Evolutionary conservation across 495 filamentous ascomycete genomes (phyloP), one percentile per base, ranked within the genome.

Genomic region (Daldinia childiae): DNA sequence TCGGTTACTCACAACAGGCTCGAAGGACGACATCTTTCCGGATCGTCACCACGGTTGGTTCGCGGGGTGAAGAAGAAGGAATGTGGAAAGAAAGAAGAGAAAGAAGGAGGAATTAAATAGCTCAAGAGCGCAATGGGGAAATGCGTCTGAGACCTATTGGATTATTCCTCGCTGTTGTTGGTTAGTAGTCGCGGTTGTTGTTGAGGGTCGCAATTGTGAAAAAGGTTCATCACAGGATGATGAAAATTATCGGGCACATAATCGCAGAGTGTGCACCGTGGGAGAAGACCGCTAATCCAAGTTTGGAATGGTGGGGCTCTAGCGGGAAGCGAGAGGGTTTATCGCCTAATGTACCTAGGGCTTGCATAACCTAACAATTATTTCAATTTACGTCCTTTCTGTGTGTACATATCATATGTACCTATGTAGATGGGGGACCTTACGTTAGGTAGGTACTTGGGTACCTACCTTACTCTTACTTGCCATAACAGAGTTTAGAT

Each of bases 1-100:
- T 68, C 27, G 38, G 17, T 3, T 82, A 95, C 93, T 87, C 88
- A 98, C 93, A 86, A 97, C 93, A 85, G 91, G 88, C 86, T 98
- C 95, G 87, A 96, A 97, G 82, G 92, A 89, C 87, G 95, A 97
- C 95, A 98, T 98, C 87, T 87, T 97, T 92, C 86, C 88, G 74
- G 71, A 75, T 77, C 66, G 69, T 76, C 71, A 76, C 76, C 78
- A 71, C 64, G 66, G 67, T 54, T 54, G 41, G 51, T 62, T 62
- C 52, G 41, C 30, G 69, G 71, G 73, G 66, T 69, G 54, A 36
- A 21, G 30, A 57, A 57, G 9, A 36, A 34, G 34, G 54, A 57
- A 57, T 19, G 51, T 57, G 54, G 54, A 66, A 79, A 71, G 54
- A 66, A 79, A 71, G 76, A 77, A 77, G 74, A 72, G 62, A 68